Conservation (phyloP, 306 rosid genomes). For the Trifolium repens region DNA sequence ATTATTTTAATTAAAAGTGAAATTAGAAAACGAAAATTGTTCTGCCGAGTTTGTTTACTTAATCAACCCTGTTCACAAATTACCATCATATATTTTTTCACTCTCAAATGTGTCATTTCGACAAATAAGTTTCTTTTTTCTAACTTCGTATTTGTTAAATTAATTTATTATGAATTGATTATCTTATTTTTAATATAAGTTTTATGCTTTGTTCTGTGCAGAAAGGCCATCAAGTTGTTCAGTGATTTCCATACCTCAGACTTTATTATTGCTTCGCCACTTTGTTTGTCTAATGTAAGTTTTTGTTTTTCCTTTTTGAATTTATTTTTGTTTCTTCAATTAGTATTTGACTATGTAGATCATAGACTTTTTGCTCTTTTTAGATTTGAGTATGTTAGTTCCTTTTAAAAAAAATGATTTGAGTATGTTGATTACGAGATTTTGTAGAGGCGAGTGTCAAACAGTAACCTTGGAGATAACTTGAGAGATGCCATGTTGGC, state of each 20-base stretch:
- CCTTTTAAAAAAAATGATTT: neutral
- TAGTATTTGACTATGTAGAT: neutral
- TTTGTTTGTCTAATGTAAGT: conserved; percentile 73
- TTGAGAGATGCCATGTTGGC: neutral
- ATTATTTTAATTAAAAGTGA: conserved; percentile 4
- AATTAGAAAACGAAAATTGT: neutral
- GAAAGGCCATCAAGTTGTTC: conserved; percentile 83
- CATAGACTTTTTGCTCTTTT: neutral
- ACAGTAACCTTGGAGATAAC: neutral
- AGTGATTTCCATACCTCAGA: conserved; percentile 93
- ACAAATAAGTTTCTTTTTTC: conserved; percentile 23
- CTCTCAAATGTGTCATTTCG: conserved; percentile 4
- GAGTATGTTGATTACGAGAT: conserved; percentile 3
- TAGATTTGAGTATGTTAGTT: neutral
- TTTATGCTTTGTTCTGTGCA: conserved; percentile 39
- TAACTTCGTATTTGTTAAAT: conserved; percentile 1
- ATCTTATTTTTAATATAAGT: conserved; percentile 5
- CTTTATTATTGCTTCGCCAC: conserved; percentile 85
- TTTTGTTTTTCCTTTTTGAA: neutral
- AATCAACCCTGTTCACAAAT: neutral
- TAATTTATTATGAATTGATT: neutral
- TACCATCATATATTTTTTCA: conserved; percentile 10
- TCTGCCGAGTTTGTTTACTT: neutral
- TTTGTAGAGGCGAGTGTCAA: neutral
- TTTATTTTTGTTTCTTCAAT: conserved; percentile 29